Evolutionary conservation across 2,329 filamentous ascomycete genomes (phyloP).

Genomic region (Drechmeria coniospora): DNA sequence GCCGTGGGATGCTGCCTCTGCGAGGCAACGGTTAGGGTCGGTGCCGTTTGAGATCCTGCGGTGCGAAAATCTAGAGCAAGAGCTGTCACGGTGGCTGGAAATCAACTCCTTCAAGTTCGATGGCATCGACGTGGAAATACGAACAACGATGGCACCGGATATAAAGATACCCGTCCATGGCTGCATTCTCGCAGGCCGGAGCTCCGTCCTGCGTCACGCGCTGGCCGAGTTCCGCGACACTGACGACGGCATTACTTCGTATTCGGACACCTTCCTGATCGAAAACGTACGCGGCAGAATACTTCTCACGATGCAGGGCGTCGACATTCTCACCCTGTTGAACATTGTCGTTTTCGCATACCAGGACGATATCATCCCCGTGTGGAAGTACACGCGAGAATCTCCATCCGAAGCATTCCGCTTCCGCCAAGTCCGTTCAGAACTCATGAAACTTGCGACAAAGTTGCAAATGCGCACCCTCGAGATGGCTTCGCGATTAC

Average conservation of each 20-base stretch:
- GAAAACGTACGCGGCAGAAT: slow-evolving; percentile 30
- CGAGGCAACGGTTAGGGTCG: slow-evolving; percentile 30
- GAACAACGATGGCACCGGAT: slow-evolving; percentile 48
- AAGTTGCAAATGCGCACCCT: slow-evolving; percentile 55
- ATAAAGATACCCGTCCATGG: slow-evolving; percentile 66
- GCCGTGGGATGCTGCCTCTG: slow-evolving; percentile 15
- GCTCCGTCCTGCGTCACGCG: slow-evolving; percentile 47
- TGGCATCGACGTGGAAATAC: slow-evolving; percentile 28
- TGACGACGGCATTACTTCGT: slow-evolving; percentile 6
- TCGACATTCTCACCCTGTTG: slow-evolving; percentile 66
- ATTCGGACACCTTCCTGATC: slow-evolving; percentile 15
- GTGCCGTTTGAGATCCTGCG: slow-evolving; percentile 39
- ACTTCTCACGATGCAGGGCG: slow-evolving; percentile 46
- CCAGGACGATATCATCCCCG: slow-evolving; percentile 62
- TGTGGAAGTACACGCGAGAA: slow-evolving; percentile 68
- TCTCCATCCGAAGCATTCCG: slow-evolving; percentile 50
- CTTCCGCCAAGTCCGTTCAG: slow-evolving; percentile 65
- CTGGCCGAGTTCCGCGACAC: slow-evolving; percentile 38
- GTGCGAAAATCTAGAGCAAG: slow-evolving; percentile 50
- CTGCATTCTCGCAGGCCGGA: slow-evolving; percentile 65
- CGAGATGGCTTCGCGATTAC: slow-evolving; percentile 63
- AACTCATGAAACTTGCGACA: slow-evolving; percentile 75
- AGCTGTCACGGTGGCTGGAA: slow-evolving; percentile 36
- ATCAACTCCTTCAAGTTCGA: slow-evolving; percentile 22
- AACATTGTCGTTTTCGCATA: slow-evolving; percentile 73